Percentiles rank a stretch among this genome's conserved stretches.
These are phyloP conservation scores for Saprolegnia parasitica DNA, from an alignment of 352 stramenopile genomes.

Conservation along the genomic window DNA sequence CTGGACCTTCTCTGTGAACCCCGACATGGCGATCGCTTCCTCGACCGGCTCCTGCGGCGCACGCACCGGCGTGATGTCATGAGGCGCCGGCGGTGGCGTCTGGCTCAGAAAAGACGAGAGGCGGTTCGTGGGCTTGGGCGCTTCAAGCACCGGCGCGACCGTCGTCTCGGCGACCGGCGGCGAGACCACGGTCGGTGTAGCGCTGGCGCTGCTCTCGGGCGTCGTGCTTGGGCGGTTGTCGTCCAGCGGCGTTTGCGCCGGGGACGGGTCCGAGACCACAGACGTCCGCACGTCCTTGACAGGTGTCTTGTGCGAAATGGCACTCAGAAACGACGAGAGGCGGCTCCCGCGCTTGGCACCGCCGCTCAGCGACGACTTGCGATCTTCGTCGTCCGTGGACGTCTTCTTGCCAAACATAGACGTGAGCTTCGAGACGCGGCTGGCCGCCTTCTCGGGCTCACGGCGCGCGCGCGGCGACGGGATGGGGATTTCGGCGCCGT, in stretches of 20 bases:
- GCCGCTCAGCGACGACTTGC: not conserved
- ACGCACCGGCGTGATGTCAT: not conserved
- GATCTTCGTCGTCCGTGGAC: not conserved
- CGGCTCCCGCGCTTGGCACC: not conserved
- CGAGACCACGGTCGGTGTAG: not conserved
- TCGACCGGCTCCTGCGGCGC: not conserved
- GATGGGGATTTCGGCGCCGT: constrained; percentile 5
- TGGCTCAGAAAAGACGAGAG: not conserved
- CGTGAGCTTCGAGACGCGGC: not conserved
- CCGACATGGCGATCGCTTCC: not conserved
- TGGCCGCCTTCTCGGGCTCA: not conserved
- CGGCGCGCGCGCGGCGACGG: not conserved
- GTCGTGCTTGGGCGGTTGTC: not conserved
- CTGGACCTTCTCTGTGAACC: not conserved
- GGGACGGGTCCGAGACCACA: not conserved
- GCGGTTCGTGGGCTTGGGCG: not conserved
- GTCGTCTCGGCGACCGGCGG: not conserved
- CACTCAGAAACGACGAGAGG: not conserved
- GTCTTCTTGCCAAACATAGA: not conserved
- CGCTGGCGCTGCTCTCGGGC: not conserved
- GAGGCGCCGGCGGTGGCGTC: not conserved
- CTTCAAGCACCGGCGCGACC: not conserved
- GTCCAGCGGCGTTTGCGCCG: not conserved
- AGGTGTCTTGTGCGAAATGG: not conserved
- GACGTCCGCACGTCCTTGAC: not conserved